Evolutionary conservation across 2,329 filamentous ascomycete genomes (phyloP), one percentile per base, ranked within the genome.

Genomic region (Teratosphaeria viscida): DNA sequence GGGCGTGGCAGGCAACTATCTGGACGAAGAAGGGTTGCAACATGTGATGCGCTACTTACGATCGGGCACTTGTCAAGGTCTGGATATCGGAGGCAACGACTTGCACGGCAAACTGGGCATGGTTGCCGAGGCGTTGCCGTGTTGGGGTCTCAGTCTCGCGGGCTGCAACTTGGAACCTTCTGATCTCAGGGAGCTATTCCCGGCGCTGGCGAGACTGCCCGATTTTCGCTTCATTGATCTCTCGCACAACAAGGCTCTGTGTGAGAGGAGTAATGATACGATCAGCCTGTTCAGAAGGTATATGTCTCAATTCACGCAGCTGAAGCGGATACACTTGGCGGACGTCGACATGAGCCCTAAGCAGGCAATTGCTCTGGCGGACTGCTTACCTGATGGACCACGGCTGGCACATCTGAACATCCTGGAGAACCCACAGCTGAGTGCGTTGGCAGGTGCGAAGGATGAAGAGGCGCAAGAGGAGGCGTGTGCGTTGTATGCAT

Each of bases 401-500:
- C 84, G 82, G 52, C 80, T 99, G 37, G 91, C 91, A 7, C 92
- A 97, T 74, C 80, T 99, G 64, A 94, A 87, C 68, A 82, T 97
- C 3, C 77, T 95, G 47, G 89, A 94, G 65, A 99, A 99, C 67
- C 80, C 85, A 0, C 81, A 85, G 61, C 77, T 96, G 4, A 78
- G 82, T 26, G 82, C 82, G 54, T 81, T 96, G 27, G 87, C 90
- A 5, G 82, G 85, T 61, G 88, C 90, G 0, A 88, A 81, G 56
- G 89, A 89, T 5, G 90, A 94, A 67, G 85, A 85, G 59, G 82
- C 81, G 1, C 90, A 96, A 72, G 92, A 97, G 74, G 92, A 97
- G 74, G 92, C 94, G 0, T 96, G 90, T 67, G 94, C 94, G 0
- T 76, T 97, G 6, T 97, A 95, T 71, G 91, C 94, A 0, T 96